Evolutionary conservation across 371 early-diverging fungal genomes (phyloP), one percentile per base, ranked within the genome.

Genomic region (Catenaria anguillulae): DNA sequence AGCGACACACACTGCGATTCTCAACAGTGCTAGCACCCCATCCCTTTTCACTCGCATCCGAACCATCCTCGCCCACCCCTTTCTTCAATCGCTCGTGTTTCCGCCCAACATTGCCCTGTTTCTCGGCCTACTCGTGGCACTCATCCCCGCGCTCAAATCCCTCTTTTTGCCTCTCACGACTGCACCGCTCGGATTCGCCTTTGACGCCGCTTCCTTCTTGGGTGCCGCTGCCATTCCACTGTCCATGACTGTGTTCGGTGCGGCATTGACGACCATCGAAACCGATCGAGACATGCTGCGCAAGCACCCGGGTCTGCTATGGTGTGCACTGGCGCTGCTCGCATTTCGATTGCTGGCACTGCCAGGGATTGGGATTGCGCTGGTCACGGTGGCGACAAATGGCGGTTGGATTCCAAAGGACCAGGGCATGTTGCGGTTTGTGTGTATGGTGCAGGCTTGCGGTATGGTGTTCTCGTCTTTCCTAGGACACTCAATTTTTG

Each of bases 181-280:
- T 23, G 69, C 76, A 15, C 75, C 76, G 3, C 65, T 80, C 54
- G 62, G 64, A 13, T 75, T 79, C 59, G 62, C 77, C 29, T 74
- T 67, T 55, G 76, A 79, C 40, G 65, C 71, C 26, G 63, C 74
- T 1, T 23, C 65, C 1, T 73, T 75, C 67, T 55, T 82, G 35
- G 79, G 79, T 10, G 72, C 60, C 0, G 71, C 71, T 54, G 79
- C 74, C 33, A 76, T 79, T 10, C 79, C 83, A 0, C 33, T 79
- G 2, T 75, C 76, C 0, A 48, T 82, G 33, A 67, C 77, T 2
- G 75, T 77, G 45, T 64, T 80, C 3, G 83, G 83, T 0, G 75
- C 77, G 1, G 78, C 79, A 2, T 67, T 82, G 40, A 77, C 79
- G n/a, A 64, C 58, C 0, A 21, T 58, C 26, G 40, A 58, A 8